A percentile compares a stretch with the other conserved stretches of the same genome.
These are phyloP conservation scores for Melastoma malabathricum DNA, from an alignment of 345 rosid species.

Conservation along the genomic window DNA sequence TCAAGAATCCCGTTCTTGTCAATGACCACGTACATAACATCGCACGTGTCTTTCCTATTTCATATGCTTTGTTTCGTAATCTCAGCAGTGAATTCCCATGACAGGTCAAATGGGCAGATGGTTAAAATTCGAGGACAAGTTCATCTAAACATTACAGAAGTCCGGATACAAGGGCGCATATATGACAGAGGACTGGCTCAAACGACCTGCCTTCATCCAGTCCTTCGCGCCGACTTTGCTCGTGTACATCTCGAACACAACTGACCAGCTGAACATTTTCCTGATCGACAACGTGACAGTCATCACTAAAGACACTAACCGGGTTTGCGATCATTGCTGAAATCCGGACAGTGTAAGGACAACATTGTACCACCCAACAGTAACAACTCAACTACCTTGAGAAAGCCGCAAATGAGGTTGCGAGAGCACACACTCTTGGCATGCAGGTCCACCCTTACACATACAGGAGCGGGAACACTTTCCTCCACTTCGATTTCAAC, in stretches of 20 bases:
- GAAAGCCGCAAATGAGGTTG: slow-evolving; percentile 27
- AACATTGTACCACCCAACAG: slow-evolving; percentile 19
- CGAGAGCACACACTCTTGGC: slow-evolving; percentile 26
- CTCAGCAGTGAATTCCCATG: not conserved
- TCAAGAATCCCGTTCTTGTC: slow-evolving; percentile 27
- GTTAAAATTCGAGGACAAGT: slow-evolving; percentile 23
- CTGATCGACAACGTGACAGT: slow-evolving; percentile 20
- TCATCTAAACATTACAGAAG: slow-evolving; percentile 22
- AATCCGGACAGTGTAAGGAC: slow-evolving; percentile 32
- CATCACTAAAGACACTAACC: slow-evolving; percentile 32
- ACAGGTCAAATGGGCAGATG: slow-evolving; percentile 35
- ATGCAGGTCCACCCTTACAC: slow-evolving; percentile 40
- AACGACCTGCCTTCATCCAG: slow-evolving; percentile 29
- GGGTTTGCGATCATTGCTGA: slow-evolving; percentile 11
- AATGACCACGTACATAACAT: slow-evolving; percentile 19
- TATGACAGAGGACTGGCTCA: slow-evolving; percentile 30
- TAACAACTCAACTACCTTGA: slow-evolving; percentile 16
- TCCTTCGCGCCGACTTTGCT: slow-evolving; percentile 35
- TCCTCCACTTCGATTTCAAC: slow-evolving; percentile 24
- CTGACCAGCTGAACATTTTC: slow-evolving; percentile 24
- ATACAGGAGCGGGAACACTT: slow-evolving; percentile 19
- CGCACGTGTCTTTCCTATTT: not conserved
- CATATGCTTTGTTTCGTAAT: not conserved
- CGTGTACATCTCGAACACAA: slow-evolving; percentile 18
- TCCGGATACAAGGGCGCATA: slow-evolving; percentile 28